Evolutionary conservation across 306 rosid genomes (phyloP).

Genomic region (Malus fusca): DNA sequence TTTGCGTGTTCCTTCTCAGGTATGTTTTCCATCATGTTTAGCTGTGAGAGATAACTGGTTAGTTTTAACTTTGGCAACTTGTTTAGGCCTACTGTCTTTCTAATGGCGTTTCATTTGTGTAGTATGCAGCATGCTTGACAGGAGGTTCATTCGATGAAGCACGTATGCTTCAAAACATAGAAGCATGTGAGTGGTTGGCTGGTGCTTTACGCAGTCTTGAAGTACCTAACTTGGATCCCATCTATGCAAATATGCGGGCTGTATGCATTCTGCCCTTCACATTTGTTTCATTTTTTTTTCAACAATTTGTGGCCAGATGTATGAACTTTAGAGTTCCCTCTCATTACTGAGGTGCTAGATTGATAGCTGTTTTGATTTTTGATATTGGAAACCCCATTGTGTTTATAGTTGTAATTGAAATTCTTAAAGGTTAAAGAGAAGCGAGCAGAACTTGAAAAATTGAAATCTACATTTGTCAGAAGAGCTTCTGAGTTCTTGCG

Average conservation of each 20-base stretch:
- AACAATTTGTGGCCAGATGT: background rate
- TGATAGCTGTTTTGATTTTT: background rate
- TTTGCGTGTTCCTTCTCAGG: slow-evolving; percentile 83
- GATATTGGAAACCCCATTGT: background rate
- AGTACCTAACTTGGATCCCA: slow-evolving; percentile 59
- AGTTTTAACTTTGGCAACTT: slow-evolving; percentile 15
- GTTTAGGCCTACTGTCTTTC: slow-evolving; percentile 10
- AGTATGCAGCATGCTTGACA: slow-evolving; percentile 76
- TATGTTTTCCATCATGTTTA: slow-evolving; percentile 20
- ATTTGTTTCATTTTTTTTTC: background rate
- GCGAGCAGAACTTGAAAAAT: slow-evolving; percentile 74
- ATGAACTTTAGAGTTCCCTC: background rate
- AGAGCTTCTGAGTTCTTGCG: slow-evolving; percentile 73
- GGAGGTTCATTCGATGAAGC: slow-evolving; percentile 81
- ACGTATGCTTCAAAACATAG: slow-evolving; percentile 63
- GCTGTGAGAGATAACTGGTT: background rate
- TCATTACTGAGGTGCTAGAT: background rate
- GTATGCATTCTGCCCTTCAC: slow-evolving; percentile 43
- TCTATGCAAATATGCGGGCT: slow-evolving; percentile 71
- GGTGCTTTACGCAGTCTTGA: slow-evolving; percentile 64
- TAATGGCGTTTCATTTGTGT: slow-evolving; percentile 38
- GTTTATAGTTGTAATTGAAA: slow-evolving; percentile 15
- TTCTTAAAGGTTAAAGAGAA: slow-evolving; percentile 79
- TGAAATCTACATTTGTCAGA: slow-evolving; percentile 73
- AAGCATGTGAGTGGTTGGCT: slow-evolving; percentile 88